Evolutionary conservation across 352 stramenopile genomes (phyloP), one percentile per base, ranked within the genome.

Genomic region (Globisporangium perplexum): DNA sequence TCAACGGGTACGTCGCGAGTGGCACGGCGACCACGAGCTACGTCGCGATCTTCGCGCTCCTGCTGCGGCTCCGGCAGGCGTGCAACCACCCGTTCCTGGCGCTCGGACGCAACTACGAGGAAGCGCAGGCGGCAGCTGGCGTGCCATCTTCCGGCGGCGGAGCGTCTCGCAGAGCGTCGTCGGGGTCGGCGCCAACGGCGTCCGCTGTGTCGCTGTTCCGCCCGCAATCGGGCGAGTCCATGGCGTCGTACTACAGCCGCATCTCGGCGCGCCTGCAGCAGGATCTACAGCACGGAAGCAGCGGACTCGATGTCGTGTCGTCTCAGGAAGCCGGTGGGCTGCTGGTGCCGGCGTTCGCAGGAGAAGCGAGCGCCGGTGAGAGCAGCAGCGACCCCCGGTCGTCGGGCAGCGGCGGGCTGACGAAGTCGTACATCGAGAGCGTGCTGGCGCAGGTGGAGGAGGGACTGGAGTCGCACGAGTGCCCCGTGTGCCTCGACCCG

Each of bases 51-150:
- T 92, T 97, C 33, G 83, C 86, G 20, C 65, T 97, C 24, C 62
- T 97, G 45, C 51, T 96, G 45, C 77, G 86, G 1, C 72, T 97
- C 7, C 83, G 89, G 8, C 89, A 97, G 68, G 89, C 89, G 15
- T 97, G 89, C 44, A 70, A 97, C 69, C 87, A 96, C 50, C 89
- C 89, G 30, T 85, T 96, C 42, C 68, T 97, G 3, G 86, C 88
- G 1, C 65, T 95, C 2, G 80, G 83, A 14, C 74, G 82, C 26
- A 59, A 88, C 50, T 71, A 78, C 11, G 68, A 91, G 30, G 64
- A 84, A 49, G 62, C 63, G 10, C 52, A 71, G 39, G 49, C 50
- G 33, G 36, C 53, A 15, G 36, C 47, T 7, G 52, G 28, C 7
- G 45, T 41, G 4, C 7, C 5, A 6, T 38, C 4, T 33, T 31